phyloP scores from a whole-genome alignment of 2,329 filamentous ascomycete genomes.

The Balansia obtecta region DNA sequence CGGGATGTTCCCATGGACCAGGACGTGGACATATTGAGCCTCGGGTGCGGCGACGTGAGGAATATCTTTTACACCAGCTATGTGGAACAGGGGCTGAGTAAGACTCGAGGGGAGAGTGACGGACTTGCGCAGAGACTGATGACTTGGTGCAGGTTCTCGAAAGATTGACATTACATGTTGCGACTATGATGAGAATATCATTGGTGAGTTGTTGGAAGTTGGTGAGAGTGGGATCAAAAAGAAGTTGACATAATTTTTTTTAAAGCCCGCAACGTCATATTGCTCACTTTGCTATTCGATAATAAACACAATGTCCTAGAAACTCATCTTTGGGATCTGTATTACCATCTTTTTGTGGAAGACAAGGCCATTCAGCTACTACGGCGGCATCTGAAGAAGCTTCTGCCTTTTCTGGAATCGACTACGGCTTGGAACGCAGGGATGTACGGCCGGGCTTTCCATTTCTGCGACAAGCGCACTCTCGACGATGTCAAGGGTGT shows the following conservation, averaged over 20 bases:
- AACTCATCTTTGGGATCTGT: constrained; percentile 37
- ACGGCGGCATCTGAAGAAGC: constrained; percentile 27
- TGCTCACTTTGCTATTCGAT: constrained; percentile 39
- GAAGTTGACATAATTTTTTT: neutral
- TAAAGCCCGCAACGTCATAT: constrained; percentile 40
- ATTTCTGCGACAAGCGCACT: constrained; percentile 36
- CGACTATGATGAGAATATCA: constrained; percentile 35
- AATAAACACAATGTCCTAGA: constrained; percentile 13
- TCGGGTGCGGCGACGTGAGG: constrained; percentile 44
- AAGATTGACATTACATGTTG: constrained; percentile 45
- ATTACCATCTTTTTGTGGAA: constrained; percentile 39
- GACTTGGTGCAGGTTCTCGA: constrained; percentile 19
- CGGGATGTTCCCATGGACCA: constrained; percentile 33
- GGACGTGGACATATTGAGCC: constrained; percentile 36
- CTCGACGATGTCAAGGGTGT: constrained; percentile 26
- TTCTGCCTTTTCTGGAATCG: constrained; percentile 25
- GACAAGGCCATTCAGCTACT: constrained; percentile 24
- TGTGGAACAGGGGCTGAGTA: constrained; percentile 25
- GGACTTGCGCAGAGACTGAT: constrained; percentile 8
- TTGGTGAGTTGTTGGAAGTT: constrained; percentile 26
- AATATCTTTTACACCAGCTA: constrained; percentile 43
- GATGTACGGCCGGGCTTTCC: constrained; percentile 30
- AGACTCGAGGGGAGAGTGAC: constrained; percentile 7
- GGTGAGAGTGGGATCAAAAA: neutral
- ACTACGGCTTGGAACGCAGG: constrained; percentile 31